Base-by-base conservation (phyloP, 1,284 basidiomycete genomes). In the Leccinum ponderosum region DNA sequence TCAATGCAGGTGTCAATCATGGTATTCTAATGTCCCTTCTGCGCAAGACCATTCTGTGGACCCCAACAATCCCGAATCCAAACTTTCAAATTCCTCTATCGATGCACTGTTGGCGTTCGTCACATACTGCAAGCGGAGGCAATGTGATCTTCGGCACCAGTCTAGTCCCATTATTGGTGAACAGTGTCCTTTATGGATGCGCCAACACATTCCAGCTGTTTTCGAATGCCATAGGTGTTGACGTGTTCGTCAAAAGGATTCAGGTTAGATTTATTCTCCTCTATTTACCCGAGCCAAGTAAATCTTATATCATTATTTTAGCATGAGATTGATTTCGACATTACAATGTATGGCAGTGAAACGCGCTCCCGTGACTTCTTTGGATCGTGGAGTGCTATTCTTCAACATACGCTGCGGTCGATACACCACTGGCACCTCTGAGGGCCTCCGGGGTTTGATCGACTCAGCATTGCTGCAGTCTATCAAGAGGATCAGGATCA, bases 1-100 rank as follows among this genome's bases (percentile, higher is more conserved):
- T 98, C 55, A 97, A 97, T 71, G 96, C 95, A n/a, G 95, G 95
- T 56, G 94, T 98, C 62, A 98, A 95, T 70, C 97, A 99, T 72
- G 97, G 97, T 14, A 90, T 95, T 53, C 77, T 98, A 37, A 94
- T 98, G 90, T 88, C 90, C 22, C 80, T 95, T 52, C 80, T 98
- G 63, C 87, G 94, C 60, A 90, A 88, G 76, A 89, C 92, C 25
- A 86, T 93, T 12, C 73, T 82, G 7, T 29, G 27, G 27, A 29
- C 27, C 27, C 94, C 27, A 81, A 82, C 29, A 83, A 83, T 61
- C 79, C 84, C 1, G 83, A 87, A 44, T 89, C 86, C 27, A 83
- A 78, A 33, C 75, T 91, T n/a, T 87, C 91, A 3, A 86, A 91
- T 64, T 86, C 94, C 1, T 91, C 95, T 64, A 85, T 95, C 42